These are phyloP conservation scores for Crithidia mellificae DNA, from an alignment of 208 protist species.

Conservation along the genomic window DNA sequence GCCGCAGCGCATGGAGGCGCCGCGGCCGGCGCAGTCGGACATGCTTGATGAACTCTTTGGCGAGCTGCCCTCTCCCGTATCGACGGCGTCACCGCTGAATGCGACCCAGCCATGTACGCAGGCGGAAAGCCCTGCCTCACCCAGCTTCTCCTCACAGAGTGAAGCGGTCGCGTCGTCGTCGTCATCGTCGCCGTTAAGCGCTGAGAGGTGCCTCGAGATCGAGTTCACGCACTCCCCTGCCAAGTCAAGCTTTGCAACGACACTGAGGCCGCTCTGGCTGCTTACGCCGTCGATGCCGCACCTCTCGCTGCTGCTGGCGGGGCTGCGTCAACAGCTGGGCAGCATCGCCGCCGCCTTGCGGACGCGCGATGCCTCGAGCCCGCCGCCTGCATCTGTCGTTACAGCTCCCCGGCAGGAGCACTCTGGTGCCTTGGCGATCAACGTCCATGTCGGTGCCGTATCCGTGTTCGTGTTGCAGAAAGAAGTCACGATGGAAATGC, in stretches of 20 bases:
- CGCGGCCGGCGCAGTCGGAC: constrained; percentile 2
- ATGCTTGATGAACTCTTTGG: constrained; percentile 30
- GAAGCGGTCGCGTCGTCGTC: neutral
- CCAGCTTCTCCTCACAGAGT: neutral
- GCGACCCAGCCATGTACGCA: neutral
- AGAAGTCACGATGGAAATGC: constrained; percentile 2
- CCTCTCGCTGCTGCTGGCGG: constrained; percentile 10
- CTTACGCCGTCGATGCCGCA: constrained; percentile 25
- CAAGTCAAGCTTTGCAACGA: neutral
- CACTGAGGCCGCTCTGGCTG: constrained; percentile 24
- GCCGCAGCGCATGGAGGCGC: constrained; percentile 6
- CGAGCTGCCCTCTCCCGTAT: constrained; percentile 2
- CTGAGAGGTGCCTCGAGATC: neutral
- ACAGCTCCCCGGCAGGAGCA: neutral
- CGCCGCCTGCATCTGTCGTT: neutral
- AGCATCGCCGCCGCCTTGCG: neutral
- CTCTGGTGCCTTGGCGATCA: neutral
- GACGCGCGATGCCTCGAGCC: neutral
- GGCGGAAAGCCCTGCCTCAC: neutral
- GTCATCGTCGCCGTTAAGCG: neutral
- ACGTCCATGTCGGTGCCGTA: constrained; percentile 13
- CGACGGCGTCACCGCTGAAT: neutral
- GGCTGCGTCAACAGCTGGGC: constrained; percentile 6
- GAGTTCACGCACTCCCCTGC: neutral
- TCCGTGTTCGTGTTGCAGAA: constrained; percentile 17